phyloP scores from a whole-genome alignment of 2,329 filamentous ascomycete genomes.

The Penicillium sp. region DNA sequence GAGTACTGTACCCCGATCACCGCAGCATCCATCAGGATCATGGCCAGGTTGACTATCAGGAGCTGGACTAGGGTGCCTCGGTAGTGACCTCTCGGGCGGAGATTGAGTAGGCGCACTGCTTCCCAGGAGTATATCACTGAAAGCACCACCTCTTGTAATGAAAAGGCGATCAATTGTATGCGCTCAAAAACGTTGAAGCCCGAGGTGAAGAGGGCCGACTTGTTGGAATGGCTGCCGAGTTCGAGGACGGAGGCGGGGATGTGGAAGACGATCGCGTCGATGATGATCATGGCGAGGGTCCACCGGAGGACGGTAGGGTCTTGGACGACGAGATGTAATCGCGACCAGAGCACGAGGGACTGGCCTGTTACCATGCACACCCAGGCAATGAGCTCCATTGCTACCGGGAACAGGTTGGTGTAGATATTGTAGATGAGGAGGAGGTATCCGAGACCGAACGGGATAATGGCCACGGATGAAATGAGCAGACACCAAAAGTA shows the following conservation, averaged over 20 bases:
- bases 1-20: conserved; percentile 42
- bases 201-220: conserved; percentile 21
- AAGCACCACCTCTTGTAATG: conserved; percentile 51
- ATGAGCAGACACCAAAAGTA: conserved; percentile 49
- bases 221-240: conserved; percentile 34
- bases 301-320: conserved; percentile 33
- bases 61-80: conserved; percentile 44
- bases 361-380: conserved; percentile 47
- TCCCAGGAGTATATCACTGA: conserved; percentile 51
- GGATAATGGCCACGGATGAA: conserved; percentile 42
- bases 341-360: conserved; percentile 48
- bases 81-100: conserved; percentile 39
- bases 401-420: conserved; percentile 35
- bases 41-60: conserved; percentile 45
- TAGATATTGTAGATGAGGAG: conserved; percentile 42
- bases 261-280: conserved; percentile 42
- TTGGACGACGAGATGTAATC: conserved; percentile 44
- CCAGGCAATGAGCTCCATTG: conserved; percentile 44
- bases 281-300: conserved; percentile 45
- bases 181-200: conserved; percentile 48
- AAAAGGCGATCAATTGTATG: conserved; percentile 53
- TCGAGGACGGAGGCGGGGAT: conserved; percentile 41
- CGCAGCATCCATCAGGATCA: conserved; percentile 44
- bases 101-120: conserved; percentile 47
- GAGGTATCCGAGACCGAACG: conserved; percentile 45